These are phyloP conservation scores for Cairneyella variabilis DNA, from an alignment of 495 filamentous ascomycete genomes.

Conservation along the genomic window DNA sequence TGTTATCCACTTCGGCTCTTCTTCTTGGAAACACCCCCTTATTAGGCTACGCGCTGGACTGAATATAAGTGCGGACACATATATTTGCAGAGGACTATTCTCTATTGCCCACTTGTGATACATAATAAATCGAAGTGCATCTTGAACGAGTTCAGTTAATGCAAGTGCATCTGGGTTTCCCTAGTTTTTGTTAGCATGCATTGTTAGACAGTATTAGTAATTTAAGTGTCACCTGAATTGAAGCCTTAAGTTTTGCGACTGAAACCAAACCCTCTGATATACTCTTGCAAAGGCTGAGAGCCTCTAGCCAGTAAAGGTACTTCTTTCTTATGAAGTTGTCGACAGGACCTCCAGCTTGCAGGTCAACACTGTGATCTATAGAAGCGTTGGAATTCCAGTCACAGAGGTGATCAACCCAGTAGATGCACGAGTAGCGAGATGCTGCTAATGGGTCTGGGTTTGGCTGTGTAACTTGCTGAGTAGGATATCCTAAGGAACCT, in stretches of 20 bases:
- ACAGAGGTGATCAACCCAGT: neutral
- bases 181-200: constrained; percentile 7
- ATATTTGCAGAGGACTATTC: constrained; percentile 26
- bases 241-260: constrained; percentile 7
- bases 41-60: constrained; percentile 25
- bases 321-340: neutral
- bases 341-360: neutral
- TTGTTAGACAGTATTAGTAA: neutral
- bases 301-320: constrained; percentile 16
- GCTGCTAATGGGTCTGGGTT: neutral
- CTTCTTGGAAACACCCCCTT: constrained; percentile 2
- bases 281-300: constrained; percentile 1
- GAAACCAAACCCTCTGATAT: constrained; percentile 7
- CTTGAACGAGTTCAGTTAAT: constrained; percentile 5
- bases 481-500: neutral
- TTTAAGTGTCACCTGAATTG: constrained; percentile 2
- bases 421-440: neutral
- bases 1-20: constrained; percentile 3
- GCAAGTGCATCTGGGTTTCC: neutral
- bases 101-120: constrained; percentile 20
- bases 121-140: constrained; percentile 12
- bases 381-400: neutral
- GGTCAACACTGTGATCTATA: neutral
- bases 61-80: constrained; percentile 29
- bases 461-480: neutral